Percentiles rank a stretch among this genome's conserved stretches.
These are phyloP conservation scores for Neocallimastix lanati DNA, from an alignment of 192 early-diverging fungal genomes.

Conservation along the genomic window DNA sequence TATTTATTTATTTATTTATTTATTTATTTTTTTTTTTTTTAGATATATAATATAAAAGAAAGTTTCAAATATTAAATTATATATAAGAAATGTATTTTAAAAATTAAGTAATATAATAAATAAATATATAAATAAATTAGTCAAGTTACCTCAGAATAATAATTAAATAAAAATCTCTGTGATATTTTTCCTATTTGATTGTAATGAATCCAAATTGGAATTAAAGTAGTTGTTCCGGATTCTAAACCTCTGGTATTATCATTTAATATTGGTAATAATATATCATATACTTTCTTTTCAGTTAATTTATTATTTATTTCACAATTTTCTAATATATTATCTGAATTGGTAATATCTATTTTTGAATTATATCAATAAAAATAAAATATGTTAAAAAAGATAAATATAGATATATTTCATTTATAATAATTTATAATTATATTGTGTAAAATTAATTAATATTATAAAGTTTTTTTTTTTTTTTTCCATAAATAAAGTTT, in stretches of 20 bases:
- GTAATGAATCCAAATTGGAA: constrained; percentile 81
- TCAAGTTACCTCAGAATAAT: constrained; percentile 48
- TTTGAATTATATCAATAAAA: constrained; percentile 33
- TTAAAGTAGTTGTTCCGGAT: constrained; percentile 21
- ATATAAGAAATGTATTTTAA: no score
- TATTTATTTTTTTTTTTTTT: constrained; percentile 28
- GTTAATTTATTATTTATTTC: constrained; percentile 20
- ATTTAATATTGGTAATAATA: neutral
- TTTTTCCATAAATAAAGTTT: no score
- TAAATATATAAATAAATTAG: constrained; percentile 7
- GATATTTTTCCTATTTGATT: constrained; percentile 75
- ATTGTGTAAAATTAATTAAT: no score
- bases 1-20: constrained; percentile 5
- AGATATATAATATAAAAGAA: neutral
- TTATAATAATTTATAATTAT: no score
- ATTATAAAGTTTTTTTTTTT: no score
- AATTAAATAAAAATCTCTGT: constrained; percentile 60
- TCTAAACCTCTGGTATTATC: neutral
- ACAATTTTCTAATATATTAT: constrained; percentile 5
- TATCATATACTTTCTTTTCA: constrained; percentile 21
- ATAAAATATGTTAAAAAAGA: no score
- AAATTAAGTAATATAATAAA: no score
- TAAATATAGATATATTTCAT: no score
- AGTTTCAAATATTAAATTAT: no score
- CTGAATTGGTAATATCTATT: constrained; percentile 25